phyloP scores from a whole-genome alignment of 805 yeast genomes.

The Clavispora vitiphila region DNA sequence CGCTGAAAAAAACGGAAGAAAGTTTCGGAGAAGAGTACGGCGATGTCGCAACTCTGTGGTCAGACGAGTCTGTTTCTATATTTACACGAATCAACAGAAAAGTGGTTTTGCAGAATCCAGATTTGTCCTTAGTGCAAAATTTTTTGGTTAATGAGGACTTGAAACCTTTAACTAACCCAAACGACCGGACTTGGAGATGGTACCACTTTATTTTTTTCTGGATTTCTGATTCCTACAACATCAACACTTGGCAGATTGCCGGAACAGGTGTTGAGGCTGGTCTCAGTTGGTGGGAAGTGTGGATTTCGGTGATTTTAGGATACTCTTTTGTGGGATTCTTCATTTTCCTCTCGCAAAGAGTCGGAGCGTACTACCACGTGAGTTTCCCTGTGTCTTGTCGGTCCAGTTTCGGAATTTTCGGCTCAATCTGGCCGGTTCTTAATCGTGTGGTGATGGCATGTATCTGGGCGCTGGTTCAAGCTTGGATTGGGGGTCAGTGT shows the following conservation, averaged over 20 bases:
- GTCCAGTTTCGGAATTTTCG: conserved; percentile 1
- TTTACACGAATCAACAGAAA: background rate
- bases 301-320: conserved; percentile 2
- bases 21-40: background rate
- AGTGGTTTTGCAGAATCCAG: background rate
- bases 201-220: conserved; percentile 1
- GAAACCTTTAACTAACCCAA: background rate
- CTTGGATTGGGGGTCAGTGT: conserved; percentile 3
- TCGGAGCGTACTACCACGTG: conserved; percentile 2
- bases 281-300: conserved; percentile 3
- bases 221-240: conserved; percentile 2
- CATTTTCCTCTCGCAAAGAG: conserved; percentile 2
- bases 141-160: conserved; percentile 2
- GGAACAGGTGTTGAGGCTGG: conserved; percentile 3
- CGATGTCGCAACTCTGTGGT: background rate
- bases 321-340: conserved; percentile 2
- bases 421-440: conserved; percentile 1
- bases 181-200: conserved; percentile 1
- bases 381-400: conserved; percentile 2
- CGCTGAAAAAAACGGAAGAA: background rate
- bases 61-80: background rate
- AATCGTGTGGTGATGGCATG: conserved; percentile 2
- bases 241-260: conserved; percentile 2
- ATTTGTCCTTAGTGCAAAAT: background rate
- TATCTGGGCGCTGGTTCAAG: conserved; percentile 1